Evolutionary conservation across 805 yeast genomes (phyloP), one percentile per base, ranked within the genome.

Genomic region (Cephaloascus albidus): DNA sequence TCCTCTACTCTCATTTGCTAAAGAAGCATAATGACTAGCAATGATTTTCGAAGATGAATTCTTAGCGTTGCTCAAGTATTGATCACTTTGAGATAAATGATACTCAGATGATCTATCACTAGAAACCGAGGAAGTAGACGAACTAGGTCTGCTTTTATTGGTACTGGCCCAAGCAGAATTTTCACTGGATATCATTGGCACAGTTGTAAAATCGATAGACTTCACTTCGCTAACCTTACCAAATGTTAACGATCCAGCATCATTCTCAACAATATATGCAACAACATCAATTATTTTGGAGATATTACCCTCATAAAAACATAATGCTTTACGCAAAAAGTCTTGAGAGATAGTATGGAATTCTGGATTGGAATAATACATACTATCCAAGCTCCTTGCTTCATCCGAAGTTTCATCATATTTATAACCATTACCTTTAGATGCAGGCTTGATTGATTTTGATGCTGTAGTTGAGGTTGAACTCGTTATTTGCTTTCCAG

Each of bases 291-390:
- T 40, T 0, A 72, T 72, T 37, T 53, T 60, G 16, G 46, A 45
- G 2, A 65, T 43, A 40, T 74, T 63, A 3, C 78, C 78, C n/a
- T 60, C 43, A 47, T 63, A 74, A 46, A 68, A 72, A 14, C 42
- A 51, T 3, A 76, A 37, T 10, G 68, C 65, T 12, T 56, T 48
- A 17, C 53, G 44, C 30, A 68, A 58, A 42, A 77, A 76, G 1
- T 45, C 45, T 39, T 60, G 60, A 43, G 61, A 61, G 10, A 76
- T 47, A 1, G 48, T 44, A 12, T 52, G 54, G 10, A 76, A 52
- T 4, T 44, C 44, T 0, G 52, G 45, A 46, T 71, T 70, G 8
- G 59, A 47, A 10, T 53, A 46, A 18, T 65, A 55, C 2, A 63
- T 38, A 2, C 50, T 50, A 1, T 57, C 49, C 20, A 76, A 43